A percentile compares a stretch with the other conserved stretches of the same genome.
Conservation (phyloP, 768 basidiomycete genomes). For the Tricholoma hemisulphureum region DNA sequence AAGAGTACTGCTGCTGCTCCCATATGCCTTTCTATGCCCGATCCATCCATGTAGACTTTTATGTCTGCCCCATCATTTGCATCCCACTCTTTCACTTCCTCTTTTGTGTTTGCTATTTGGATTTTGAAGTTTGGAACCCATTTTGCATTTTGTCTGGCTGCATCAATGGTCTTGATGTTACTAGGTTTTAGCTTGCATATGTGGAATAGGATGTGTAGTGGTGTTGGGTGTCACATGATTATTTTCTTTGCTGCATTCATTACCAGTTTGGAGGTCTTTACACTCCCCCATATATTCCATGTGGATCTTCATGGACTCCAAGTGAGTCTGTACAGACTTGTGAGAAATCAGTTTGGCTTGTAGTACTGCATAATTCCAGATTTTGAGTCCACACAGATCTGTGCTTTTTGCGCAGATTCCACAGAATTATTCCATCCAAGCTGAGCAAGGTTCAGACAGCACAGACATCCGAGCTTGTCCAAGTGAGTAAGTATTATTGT, state of each 20-base stretch:
- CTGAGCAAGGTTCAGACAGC: no score
- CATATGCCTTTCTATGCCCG: conserved; percentile 7
- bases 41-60: conserved; percentile 17
- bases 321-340: no score
- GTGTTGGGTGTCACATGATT: conserved; percentile 7
- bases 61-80: not conserved
- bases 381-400: no score
- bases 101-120: conserved; percentile 2
- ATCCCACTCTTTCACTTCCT: conserved; percentile 2
- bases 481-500: no score
- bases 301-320: no score
- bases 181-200: conserved; percentile 3
- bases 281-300: no score
- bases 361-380: no score
- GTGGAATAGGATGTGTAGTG: conserved; percentile 11
- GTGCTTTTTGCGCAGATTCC: no score
- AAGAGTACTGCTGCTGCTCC: conserved; percentile 15
- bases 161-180: conserved; percentile 10
- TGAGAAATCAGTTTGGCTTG: no score
- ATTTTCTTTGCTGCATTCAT: not conserved
- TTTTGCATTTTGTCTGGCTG: no score
- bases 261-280: not conserved
- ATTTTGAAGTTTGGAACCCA: not conserved
- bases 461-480: no score
- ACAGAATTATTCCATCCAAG: no score